Evolutionary conservation across 148 eudicot genomes (phyloP).

Genomic region (Rhododendron simsii): DNA sequence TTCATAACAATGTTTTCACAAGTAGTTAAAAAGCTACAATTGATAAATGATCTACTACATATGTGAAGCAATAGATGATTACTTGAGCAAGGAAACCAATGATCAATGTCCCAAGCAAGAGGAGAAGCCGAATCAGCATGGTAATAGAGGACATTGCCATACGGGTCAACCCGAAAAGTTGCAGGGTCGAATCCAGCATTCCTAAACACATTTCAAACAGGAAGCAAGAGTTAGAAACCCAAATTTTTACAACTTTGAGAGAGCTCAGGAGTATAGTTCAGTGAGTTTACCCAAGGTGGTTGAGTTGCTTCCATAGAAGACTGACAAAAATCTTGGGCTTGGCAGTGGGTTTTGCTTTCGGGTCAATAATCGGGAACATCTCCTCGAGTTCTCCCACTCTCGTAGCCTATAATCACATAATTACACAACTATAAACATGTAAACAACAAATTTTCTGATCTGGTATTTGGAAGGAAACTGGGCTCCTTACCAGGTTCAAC

Average conservation of each 20-base stretch:
- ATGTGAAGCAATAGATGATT: conserved; percentile 10
- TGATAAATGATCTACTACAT: background rate
- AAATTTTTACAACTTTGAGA: background rate
- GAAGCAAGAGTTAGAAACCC: background rate
- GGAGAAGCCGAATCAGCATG: conserved; percentile 96
- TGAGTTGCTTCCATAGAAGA: conserved; percentile 97
- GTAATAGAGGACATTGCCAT: conserved; percentile 88
- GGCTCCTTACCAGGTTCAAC: background rate
- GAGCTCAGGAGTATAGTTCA: background rate
- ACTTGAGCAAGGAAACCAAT: conserved; percentile 98
- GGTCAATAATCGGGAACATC: conserved; percentile 72
- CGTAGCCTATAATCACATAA: conserved; percentile 35
- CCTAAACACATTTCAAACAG: conserved; percentile 24
- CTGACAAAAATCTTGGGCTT: conserved; percentile 65
- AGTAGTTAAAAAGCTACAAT: background rate
- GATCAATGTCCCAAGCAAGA: conserved; percentile 94
- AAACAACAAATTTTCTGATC: background rate
- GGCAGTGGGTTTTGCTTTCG: conserved; percentile 65
- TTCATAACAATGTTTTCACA: background rate
- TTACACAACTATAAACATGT: background rate
- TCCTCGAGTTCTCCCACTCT: conserved; percentile 69
- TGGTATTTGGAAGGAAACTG: background rate
- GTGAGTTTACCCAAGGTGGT: conserved; percentile 74
- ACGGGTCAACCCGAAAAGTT: conserved; percentile 79
- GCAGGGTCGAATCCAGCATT: conserved; percentile 99